Conservation (phyloP, 108 stramenopile genomes). For the Stephanodiscus minutulus region DNA sequence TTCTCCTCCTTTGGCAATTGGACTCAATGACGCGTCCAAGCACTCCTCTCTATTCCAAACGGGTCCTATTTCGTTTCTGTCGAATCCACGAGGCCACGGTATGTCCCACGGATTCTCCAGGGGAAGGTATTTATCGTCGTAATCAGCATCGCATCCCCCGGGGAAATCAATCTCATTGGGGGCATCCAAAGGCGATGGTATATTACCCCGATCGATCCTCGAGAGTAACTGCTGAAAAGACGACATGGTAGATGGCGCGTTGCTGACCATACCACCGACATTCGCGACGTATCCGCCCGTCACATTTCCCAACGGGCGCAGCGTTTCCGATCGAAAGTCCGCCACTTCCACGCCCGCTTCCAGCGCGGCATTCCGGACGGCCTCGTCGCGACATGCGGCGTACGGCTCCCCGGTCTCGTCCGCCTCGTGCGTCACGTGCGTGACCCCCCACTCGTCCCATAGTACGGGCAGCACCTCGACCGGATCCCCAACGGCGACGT, state of each 20-base stretch:
- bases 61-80: slow-evolving; percentile 50
- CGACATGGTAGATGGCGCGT: slow-evolving; percentile 57
- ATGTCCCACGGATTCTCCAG: slow-evolving; percentile 52
- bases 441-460: slow-evolving; percentile 63
- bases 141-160: slow-evolving; percentile 7
- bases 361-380: slow-evolving; percentile 54
- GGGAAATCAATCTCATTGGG: slow-evolving; percentile 32
- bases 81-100: slow-evolving; percentile 62
- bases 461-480: slow-evolving; percentile 67
- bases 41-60: slow-evolving; percentile 65
- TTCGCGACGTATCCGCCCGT: slow-evolving; percentile 38
- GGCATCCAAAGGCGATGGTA: slow-evolving; percentile 35
- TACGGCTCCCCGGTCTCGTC: slow-evolving; percentile 74
- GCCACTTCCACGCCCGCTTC: slow-evolving; percentile 52
- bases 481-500: slow-evolving; percentile 82
- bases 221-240: slow-evolving; percentile 59
- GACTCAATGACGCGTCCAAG: slow-evolving; percentile 26
- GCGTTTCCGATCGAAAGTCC: slow-evolving; percentile 53
- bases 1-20: slow-evolving; percentile 62
- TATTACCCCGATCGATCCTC: slow-evolving; percentile 39
- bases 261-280: slow-evolving; percentile 27
- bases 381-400: slow-evolving; percentile 61
- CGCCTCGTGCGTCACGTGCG: slow-evolving; percentile 67
- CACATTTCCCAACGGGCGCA: slow-evolving; percentile 38
- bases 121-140: slow-evolving; percentile 41